Base-by-base conservation (phyloP, 345 rosid species). In the Lumnitzera racemosa region DNA sequence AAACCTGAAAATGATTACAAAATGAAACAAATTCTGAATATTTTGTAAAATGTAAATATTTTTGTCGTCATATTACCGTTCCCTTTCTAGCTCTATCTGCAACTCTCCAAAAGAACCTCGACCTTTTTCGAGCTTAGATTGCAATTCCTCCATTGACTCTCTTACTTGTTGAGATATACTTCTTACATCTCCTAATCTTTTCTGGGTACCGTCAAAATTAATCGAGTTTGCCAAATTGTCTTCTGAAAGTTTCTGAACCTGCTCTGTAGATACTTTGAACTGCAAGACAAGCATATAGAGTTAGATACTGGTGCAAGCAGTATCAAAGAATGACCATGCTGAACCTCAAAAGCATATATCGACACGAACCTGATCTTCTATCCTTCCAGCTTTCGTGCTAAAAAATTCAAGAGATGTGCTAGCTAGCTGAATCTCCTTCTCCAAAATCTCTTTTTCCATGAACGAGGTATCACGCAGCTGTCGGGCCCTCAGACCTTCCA, bases 361-460 rank as follows among this genome's bases (percentile, higher is more conserved):
- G 13, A 53, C 31, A 70, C 51, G 56, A 75, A 90, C 99, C 94
- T 90, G 98, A 63, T 95, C 96, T 66, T 88, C 96, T 59, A 91
- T 80, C 73, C 86, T 82, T 57, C 74, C 76, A 58, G 83, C 76
- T 75, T 80, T 95, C 63, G 81, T 80, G 64, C 82, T 75, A 53
- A 74, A 82, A 67, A 88, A 83, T 61, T 82, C 88, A 48, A 81
- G 74, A 67, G 85, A 79, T 58, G 83, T 66, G 76, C 73, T 81
- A 55, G 86, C 89, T 70, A 73, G 88, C 69, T 88, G 95, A 68
- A 83, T 80, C 66, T 86, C 88, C 74, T 75, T 88, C 53, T 78
- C 88, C 77, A 83, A 78, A 16, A 67, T 77, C 59, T 56, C 64
- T 58, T 83, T 95, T 57, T 90, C 95, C 55, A 81, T 76, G 20